Evolutionary conservation across 345 rosid species (phyloP).

Genomic region (Nephelium lappaceum): DNA sequence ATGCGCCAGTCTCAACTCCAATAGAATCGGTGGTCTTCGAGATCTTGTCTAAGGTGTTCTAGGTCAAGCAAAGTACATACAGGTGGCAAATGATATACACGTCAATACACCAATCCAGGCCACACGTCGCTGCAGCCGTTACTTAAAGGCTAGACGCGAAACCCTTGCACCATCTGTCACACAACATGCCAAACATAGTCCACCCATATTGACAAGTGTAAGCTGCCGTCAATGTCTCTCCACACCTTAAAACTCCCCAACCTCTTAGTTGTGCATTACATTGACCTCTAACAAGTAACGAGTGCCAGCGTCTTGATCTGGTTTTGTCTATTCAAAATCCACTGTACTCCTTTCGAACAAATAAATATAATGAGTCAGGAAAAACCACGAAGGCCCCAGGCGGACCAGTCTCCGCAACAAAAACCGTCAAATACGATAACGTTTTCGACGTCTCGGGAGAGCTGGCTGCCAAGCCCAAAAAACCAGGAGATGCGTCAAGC

Average conservation of each 20-base stretch:
- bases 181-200: not conserved
- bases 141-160: not conserved
- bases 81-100: too few relatives aligned
- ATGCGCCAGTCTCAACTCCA: too few relatives aligned
- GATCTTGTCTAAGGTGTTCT: too few relatives aligned
- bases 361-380: slow-evolving; percentile 31
- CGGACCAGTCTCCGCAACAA: not conserved
- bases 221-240: not conserved
- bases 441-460: slow-evolving; percentile 44
- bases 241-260: not conserved
- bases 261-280: not conserved
- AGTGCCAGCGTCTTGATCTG: not conserved
- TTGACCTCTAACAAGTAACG: not conserved
- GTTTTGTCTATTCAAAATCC: not conserved
- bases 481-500: slow-evolving; percentile 41
- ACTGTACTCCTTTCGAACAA: too few relatives aligned
- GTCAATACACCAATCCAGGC: too few relatives aligned
- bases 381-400: slow-evolving; percentile 24
- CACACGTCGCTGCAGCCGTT: too few relatives aligned
- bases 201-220: not conserved
- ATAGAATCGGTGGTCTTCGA: too few relatives aligned
- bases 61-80: too few relatives aligned
- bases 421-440: slow-evolving; percentile 39
- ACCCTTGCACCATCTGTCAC: not conserved
- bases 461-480: slow-evolving; percentile 34